phyloP scores from a whole-genome alignment of 306 rosid genomes.

The Leucaena leucocephala region DNA sequence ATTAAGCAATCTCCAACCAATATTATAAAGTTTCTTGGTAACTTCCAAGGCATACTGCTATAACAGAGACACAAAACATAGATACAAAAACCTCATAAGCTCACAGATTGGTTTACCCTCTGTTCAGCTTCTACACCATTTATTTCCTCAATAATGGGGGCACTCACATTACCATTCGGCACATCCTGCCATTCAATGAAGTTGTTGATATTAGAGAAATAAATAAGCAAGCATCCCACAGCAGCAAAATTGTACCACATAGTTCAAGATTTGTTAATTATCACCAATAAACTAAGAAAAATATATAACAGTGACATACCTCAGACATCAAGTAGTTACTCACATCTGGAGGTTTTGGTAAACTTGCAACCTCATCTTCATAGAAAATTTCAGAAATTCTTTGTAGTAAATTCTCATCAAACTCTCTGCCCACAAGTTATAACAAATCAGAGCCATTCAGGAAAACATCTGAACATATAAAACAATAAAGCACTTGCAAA shows the following conservation, averaged over 20 bases:
- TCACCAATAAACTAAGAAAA: slow-evolving; percentile 32
- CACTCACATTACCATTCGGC: slow-evolving; percentile 63
- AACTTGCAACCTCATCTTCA: slow-evolving; percentile 79
- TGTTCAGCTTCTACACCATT: slow-evolving; percentile 75
- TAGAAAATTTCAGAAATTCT: slow-evolving; percentile 71
- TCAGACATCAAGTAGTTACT: slow-evolving; percentile 92
- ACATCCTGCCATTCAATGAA: slow-evolving; percentile 68
- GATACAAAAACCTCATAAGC: slow-evolving; percentile 39
- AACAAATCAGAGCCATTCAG: slow-evolving; percentile 32
- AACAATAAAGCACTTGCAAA: slow-evolving; percentile 21
- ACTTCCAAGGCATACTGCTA: slow-evolving; percentile 27
- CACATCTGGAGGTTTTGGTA: slow-evolving; percentile 93
- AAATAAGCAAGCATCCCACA: slow-evolving; percentile 26
- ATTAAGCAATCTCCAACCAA: slow-evolving; percentile 29
- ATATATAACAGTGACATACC: slow-evolving; percentile 57
- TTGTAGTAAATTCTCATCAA: slow-evolving; percentile 81
- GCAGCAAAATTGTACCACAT: slow-evolving; percentile 23
- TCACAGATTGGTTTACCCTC: slow-evolving; percentile 60
- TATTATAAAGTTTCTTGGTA: background rate
- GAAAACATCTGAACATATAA: slow-evolving; percentile 23
- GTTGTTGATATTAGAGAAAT: slow-evolving; percentile 27
- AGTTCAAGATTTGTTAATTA: slow-evolving; percentile 12
- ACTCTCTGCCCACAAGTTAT: slow-evolving; percentile 64
- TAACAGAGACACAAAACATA: slow-evolving; percentile 31
- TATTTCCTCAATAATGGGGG: slow-evolving; percentile 77